Conservation (phyloP, 2,329 filamentous ascomycete genomes). For the Fonsecaea pugnacius region DNA sequence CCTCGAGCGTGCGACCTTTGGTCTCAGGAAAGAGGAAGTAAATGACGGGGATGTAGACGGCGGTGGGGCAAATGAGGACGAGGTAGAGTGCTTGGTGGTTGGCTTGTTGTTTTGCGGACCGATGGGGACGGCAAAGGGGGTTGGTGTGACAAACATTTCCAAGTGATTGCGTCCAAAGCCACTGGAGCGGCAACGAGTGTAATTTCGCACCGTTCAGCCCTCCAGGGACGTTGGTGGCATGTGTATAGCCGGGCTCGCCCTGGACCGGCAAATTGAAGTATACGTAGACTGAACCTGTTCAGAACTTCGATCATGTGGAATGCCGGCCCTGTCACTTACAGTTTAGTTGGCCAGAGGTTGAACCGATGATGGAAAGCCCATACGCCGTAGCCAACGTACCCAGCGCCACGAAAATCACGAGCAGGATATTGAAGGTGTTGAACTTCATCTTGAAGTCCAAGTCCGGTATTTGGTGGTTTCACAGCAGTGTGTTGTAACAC, state of each 20-base stretch:
- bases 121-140: neutral
- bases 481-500: too few species aligned
- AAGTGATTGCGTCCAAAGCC: slow-evolving; percentile 43
- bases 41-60: slow-evolving; percentile 68
- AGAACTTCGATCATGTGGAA: neutral
- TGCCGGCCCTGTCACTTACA: slow-evolving; percentile 25
- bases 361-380: slow-evolving; percentile 46
- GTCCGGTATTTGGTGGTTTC: too few species aligned
- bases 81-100: slow-evolving; percentile 37
- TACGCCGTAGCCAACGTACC: slow-evolving; percentile 45
- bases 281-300: slow-evolving; percentile 41
- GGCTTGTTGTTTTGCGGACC: too few species aligned
- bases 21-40: slow-evolving; percentile 42
- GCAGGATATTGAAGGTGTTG: slow-evolving; percentile 42
- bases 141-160: slow-evolving; percentile 39
- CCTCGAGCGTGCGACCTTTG: slow-evolving; percentile 41
- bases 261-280: slow-evolving; percentile 47
- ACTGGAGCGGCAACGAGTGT: slow-evolving; percentile 37
- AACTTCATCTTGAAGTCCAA: slow-evolving; percentile 27
- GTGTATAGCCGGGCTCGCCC: slow-evolving; percentile 47
- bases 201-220: slow-evolving; percentile 50
- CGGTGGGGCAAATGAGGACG: slow-evolving; percentile 69
- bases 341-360: slow-evolving; percentile 52
- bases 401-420: slow-evolving; percentile 44
- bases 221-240: slow-evolving; percentile 50